These are phyloP conservation scores for Aspergillus sp. DNA, from an alignment of 2,329 filamentous ascomycete genomes.

Conservation along the genomic window DNA sequence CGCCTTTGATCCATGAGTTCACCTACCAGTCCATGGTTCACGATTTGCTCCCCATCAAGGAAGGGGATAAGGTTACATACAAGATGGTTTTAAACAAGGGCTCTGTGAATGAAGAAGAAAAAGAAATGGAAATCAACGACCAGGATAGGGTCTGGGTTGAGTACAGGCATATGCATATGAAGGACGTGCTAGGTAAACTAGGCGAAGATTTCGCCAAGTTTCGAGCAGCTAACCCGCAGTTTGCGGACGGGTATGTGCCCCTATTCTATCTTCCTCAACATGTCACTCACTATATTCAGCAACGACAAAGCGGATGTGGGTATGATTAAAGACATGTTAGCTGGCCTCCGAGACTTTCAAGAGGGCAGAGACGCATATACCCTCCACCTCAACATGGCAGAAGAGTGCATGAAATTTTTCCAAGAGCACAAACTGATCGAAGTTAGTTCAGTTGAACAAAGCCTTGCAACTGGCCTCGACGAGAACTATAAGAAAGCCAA, in stretches of 20 bases:
- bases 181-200: conserved; percentile 91
- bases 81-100: conserved; percentile 77
- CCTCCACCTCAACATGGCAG: conserved; percentile 91
- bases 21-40: conserved; percentile 99
- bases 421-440: conserved; percentile 81
- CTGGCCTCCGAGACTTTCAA: conserved; percentile 88
- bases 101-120: conserved; percentile 67
- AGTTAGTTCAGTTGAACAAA: conserved; percentile 85
- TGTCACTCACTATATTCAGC: conserved; percentile 31
- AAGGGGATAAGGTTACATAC: conserved; percentile 85
- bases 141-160: conserved; percentile 94
- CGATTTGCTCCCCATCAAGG: conserved; percentile 83
- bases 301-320: conserved; percentile 75
- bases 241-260: conserved; percentile 64
- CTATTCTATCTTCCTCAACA: neutral
- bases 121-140: conserved; percentile 88
- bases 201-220: conserved; percentile 93
- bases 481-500: conserved; percentile 91
- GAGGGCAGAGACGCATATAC: conserved; percentile 95
- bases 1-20: conserved; percentile 90
- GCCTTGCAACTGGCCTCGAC: conserved; percentile 84
- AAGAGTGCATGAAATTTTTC: conserved; percentile 95
- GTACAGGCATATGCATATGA: conserved; percentile 95
- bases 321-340: conserved; percentile 95
- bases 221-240: conserved; percentile 86